Percentiles rank a stretch among this genome's conserved stretches.
Evolutionary conservation across 2,329 filamentous ascomycete genomes (phyloP).

Genomic region (Scleromitrula shiraiana): DNA sequence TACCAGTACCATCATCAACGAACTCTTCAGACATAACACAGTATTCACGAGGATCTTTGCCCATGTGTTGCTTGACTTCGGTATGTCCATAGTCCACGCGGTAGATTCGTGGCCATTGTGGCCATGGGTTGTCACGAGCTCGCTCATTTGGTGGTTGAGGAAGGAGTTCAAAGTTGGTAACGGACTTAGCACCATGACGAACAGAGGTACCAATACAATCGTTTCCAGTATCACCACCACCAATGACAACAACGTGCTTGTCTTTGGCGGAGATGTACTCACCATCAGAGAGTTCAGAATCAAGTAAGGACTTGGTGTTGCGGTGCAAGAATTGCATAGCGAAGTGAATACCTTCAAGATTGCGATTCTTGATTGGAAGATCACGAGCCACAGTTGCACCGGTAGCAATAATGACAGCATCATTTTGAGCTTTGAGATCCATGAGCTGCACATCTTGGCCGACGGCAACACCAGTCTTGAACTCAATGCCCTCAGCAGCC

Average conservation of each 20-base stretch:
- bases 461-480: constrained; percentile 69
- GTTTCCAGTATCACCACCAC: constrained; percentile 95
- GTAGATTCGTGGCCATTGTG: constrained; percentile 96
- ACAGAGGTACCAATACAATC: constrained; percentile 97
- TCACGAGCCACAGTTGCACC: constrained; percentile 91
- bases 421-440: constrained; percentile 64
- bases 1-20: constrained; percentile 77
- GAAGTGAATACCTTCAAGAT: constrained; percentile 84
- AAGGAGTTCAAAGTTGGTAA: constrained; percentile 93
- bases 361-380: constrained; percentile 81
- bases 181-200: constrained; percentile 89
- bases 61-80: constrained; percentile 92
- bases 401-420: constrained; percentile 85
- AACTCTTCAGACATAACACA: constrained; percentile 99
- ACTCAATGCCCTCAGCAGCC: constrained; percentile 78
- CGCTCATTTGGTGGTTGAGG: constrained; percentile 88
- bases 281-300: constrained; percentile 77
- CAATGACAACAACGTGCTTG: constrained; percentile 94
- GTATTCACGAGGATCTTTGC: constrained; percentile 92
- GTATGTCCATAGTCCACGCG: constrained; percentile 97
- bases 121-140: constrained; percentile 93
- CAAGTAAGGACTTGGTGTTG: constrained; percentile 95
- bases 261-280: constrained; percentile 90
- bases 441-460: constrained; percentile 66
- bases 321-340: constrained; percentile 97